Base-by-base conservation (phyloP, 805 yeast genomes). In the Metschnikowia picachoensis region DNA sequence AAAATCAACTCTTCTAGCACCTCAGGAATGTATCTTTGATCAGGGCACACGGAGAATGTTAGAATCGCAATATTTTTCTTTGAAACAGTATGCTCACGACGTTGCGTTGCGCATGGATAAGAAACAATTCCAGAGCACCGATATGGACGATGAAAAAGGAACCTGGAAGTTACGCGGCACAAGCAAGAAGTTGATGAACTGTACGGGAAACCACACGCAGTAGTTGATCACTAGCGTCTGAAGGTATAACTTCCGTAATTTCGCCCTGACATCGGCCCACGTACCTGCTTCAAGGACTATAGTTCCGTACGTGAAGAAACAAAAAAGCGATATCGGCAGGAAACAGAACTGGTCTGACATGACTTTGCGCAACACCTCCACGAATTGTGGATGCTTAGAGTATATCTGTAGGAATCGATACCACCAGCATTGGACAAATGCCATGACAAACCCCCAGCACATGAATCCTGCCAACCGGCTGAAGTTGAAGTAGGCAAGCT, bases 111-210 rank as follows among this genome's bases (percentile, higher is more conserved):
- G 74, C 77, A 87, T 80, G 0, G 96, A 89, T 41, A 92, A 69
- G 68, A 86, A 91, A 44, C 97, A 90, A 61, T 94, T 92, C 98
- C 99, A 92, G 32, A 92, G 68, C 15, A 92, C 95, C 28, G 96
- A 92, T 6, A 94, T 72, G 15, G 67, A 87, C 8, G 94, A 85
- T 45, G 95, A 83, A 62, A 94, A 92, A 0, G 97, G 97, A 5
- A 92, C 95, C 65, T 92, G 98, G 55, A 82, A 78, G 49, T 74
- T 74, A 48, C 80, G 73, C 1, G 92, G 92, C 65, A 87, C 77
- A 2, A 84, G 59, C 44, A 83, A 70, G 55, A 87, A 87, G 57
- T 87, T 87, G 52, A 86, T 69, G 51, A 87, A 82, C 57, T 87
- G 95, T 16, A 85, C 90, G 9, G 87, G 79, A 43, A 88, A 87